Evolutionary conservation across 345 rosid genomes (phyloP).

Genomic region (Moricandia moricandioides): DNA sequence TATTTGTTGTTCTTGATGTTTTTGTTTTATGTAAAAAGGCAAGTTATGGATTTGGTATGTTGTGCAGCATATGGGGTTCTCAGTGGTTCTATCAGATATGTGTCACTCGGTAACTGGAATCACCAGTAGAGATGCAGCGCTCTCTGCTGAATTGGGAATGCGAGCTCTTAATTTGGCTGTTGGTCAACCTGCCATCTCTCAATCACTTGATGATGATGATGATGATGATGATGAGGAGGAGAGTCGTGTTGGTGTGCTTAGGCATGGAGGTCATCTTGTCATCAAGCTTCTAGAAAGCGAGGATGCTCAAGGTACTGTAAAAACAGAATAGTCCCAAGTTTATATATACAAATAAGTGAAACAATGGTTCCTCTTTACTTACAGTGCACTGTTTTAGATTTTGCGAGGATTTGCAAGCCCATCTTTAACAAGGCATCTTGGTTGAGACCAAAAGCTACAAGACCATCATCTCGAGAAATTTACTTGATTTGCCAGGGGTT

Average conservation of each 20-base stretch:
- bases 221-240: constrained; percentile 27
- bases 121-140: constrained; percentile 69
- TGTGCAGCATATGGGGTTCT: constrained; percentile 73
- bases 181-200: constrained; percentile 48
- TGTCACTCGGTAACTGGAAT: constrained; percentile 91
- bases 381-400: constrained; percentile 45
- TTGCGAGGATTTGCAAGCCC: constrained; percentile 69
- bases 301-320: constrained; percentile 62
- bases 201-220: constrained; percentile 33
- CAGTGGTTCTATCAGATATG: constrained; percentile 85
- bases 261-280: constrained; percentile 72
- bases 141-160: constrained; percentile 84
- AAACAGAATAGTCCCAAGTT: not conserved
- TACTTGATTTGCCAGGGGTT: constrained; percentile 81
- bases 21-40: too few relatives aligned
- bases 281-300: constrained; percentile 92
- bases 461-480: constrained; percentile 92
- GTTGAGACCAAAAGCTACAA: constrained; percentile 94
- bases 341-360: not conserved
- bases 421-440: constrained; percentile 77
- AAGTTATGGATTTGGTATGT: not conserved
- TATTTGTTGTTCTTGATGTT: not conserved
- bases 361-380: not conserved
- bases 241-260: constrained; percentile 48
- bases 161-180: constrained; percentile 83